Base-by-base conservation (phyloP, 805 yeast genomes). In the Candida jianshihensis region DNA sequence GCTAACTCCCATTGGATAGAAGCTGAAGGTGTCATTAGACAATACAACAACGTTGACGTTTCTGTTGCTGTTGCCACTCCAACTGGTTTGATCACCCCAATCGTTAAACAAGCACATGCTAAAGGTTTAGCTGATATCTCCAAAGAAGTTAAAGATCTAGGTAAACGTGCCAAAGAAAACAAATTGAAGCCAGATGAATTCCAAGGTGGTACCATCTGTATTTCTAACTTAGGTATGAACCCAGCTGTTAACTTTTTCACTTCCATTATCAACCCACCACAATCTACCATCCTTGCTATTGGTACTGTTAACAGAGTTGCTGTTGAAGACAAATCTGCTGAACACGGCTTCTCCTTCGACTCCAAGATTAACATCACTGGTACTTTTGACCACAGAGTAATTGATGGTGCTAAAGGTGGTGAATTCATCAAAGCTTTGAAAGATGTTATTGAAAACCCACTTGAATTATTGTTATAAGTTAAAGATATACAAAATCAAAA, bases 1-100 rank as follows among this genome's bases (percentile, higher is more conserved):
- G 96, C 80, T 48, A 92, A 92, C 72, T 76, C 96, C 18, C 84
- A 89, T 60, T 92, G 96, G 92, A 73, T 92, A 54, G 95, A 81
- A 60, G 65, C 73, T 27, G 82, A 92, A 68, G 87, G 88, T 48
- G 81, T 90, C 54, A 86, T 92, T 50, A 85, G 99, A 71, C 89
- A 84, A 68, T 92, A 78, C 75, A 70, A 72, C 56, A 81, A 77
- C 54, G 97, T 90, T 38, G 99, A 92, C 57, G 95, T 92, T 39
- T 88, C 97, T 18, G 97, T 90, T 42, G 99, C 99, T 28, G 99
- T 92, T 46, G 92, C 98, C 42, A 92, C 98, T 15, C 97, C 97
- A 61, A 77, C 95, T 35, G 99, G 99, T 35, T 74, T 92, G 51
- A 81, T 92, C 61, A 92, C 99, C 35, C 99, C 99, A 49, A 90